Evolutionary conservation across 2,329 filamentous ascomycete species (phyloP), one percentile per base, ranked within the genome.

Genomic region (Sporothrix pallida): DNA sequence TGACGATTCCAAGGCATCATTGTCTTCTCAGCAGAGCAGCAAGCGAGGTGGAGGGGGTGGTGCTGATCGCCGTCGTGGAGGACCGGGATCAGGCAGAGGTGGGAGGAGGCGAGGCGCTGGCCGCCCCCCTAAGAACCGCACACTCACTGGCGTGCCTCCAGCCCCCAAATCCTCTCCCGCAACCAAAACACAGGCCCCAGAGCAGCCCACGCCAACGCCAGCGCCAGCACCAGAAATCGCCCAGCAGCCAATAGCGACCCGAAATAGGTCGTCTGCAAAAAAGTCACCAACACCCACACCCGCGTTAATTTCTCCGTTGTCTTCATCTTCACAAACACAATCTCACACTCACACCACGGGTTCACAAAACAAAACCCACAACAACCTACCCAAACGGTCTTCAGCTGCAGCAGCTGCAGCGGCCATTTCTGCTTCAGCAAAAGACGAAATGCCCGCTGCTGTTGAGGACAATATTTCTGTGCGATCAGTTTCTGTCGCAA

Each of bases 221-320:
- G 56, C 70, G 70, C 63, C 74, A 74, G 63, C 74, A 69, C 70
- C 67, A 74, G 76, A 72, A 72, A 73, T 67, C 56, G 69, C 76
- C 62, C 72, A 60, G 42, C 78, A 79, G 75, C 79, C 79, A 80
- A 80, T 80, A 73, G 74, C 74, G 71, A 76, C 75, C 74, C 78
- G 78, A 65, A 78, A 78, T 69, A 77, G 76, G 75, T 75, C 77
- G 63, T 76, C 77, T 75, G 72, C 78, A 58, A 78, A 78, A 77
- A 81, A 78, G 74, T 48, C 74, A 17, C 71, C 72, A 69, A 75
- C 72, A 31, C 50, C 69, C 31, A 44, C 37, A 23, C 52, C 69
- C 73, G 74, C 73, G 71, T 73, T 69, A 75, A 76, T 76, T 75
- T 75, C 75, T 71, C 72, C 77, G 63, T 74, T 76, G 69, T 76